These are phyloP conservation scores for Blastobotrys attinorum DNA, from an alignment of 805 yeast genomes.

Conservation along the genomic window DNA sequence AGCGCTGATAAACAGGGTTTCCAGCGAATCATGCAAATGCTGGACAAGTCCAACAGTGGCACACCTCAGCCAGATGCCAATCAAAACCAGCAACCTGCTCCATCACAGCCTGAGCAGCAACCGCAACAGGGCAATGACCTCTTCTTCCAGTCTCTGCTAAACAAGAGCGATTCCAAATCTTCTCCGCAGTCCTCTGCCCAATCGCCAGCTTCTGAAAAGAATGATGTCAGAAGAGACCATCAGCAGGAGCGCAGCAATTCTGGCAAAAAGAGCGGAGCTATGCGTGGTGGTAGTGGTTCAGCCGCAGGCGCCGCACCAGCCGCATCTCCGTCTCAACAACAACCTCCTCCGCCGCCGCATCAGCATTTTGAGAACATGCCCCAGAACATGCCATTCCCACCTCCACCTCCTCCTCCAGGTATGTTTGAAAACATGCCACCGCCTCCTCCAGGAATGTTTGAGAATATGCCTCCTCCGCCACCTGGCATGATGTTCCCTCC, in stretches of 20 bases:
- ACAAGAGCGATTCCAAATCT: constrained; percentile 12
- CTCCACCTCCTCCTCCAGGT: constrained; percentile 13
- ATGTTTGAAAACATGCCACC: constrained; percentile 6
- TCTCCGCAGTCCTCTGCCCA: neutral
- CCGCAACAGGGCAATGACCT: constrained; percentile 14
- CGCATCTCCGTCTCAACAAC: too few species aligned
- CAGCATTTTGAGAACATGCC: too few species aligned
- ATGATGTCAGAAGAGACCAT: too few species aligned
- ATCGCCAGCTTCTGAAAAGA: neutral
- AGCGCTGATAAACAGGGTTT: constrained; percentile 28
- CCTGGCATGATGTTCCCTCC: constrained; percentile 10
- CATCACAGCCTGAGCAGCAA: constrained; percentile 3
- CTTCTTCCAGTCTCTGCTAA: constrained; percentile 19
- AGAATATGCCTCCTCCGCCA: constrained; percentile 11
- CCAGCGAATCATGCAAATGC: constrained; percentile 25
- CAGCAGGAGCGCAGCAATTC: too few species aligned
- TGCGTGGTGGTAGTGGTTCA: too few species aligned
- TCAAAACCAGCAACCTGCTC: constrained; percentile 5
- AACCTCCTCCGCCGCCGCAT: too few species aligned
- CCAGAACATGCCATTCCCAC: constrained; percentile 4
- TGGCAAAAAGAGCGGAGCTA: too few species aligned
- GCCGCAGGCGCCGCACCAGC: too few species aligned
- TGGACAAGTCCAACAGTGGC: constrained; percentile 13
- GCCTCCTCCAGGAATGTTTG: constrained; percentile 8
- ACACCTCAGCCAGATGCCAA: constrained; percentile 1